These are phyloP conservation scores for Hypoxylon rickii DNA, from an alignment of 495 filamentous ascomycete species.

Conservation along the genomic window DNA sequence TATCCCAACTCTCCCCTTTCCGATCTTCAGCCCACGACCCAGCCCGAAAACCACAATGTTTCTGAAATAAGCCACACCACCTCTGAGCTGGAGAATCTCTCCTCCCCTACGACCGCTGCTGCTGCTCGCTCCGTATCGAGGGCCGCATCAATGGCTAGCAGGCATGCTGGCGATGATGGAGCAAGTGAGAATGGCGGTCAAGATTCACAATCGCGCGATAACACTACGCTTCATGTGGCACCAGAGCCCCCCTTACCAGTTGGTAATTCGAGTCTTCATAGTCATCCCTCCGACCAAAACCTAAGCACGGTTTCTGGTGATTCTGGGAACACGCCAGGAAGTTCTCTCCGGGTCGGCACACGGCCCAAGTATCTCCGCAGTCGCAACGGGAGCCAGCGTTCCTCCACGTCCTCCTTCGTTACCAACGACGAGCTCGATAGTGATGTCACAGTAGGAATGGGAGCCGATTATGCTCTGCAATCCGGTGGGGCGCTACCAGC, in stretches of 20 bases:
- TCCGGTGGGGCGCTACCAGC: conserved; percentile 76
- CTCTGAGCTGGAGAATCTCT: conserved; percentile 64
- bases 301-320: conserved; percentile 34
- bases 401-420: conserved; percentile 75
- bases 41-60: conserved; percentile 23
- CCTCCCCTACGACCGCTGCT: conserved; percentile 69
- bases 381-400: conserved; percentile 75
- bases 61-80: conserved; percentile 53
- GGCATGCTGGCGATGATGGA: conserved; percentile 38
- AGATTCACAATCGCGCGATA: conserved; percentile 24
- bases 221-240: conserved; percentile 5
- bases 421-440: conserved; percentile 66
- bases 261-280: conserved; percentile 48
- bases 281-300: conserved; percentile 38
- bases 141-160: conserved; percentile 53
- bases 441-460: conserved; percentile 66
- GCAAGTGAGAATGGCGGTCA: conserved; percentile 45
- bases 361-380: conserved; percentile 75
- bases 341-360: conserved; percentile 46
- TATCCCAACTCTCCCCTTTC: conserved; percentile 19
- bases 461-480: conserved; percentile 85
- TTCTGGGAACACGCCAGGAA: conserved; percentile 37
- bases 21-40: conserved; percentile 8
- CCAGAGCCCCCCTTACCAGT: conserved; percentile 52
- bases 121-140: conserved; percentile 61